A percentile compares a stretch with the other conserved stretches of the same genome.
phyloP scores from a whole-genome alignment of 768 basidiomycete species.

The Lentinula raphanica region DNA sequence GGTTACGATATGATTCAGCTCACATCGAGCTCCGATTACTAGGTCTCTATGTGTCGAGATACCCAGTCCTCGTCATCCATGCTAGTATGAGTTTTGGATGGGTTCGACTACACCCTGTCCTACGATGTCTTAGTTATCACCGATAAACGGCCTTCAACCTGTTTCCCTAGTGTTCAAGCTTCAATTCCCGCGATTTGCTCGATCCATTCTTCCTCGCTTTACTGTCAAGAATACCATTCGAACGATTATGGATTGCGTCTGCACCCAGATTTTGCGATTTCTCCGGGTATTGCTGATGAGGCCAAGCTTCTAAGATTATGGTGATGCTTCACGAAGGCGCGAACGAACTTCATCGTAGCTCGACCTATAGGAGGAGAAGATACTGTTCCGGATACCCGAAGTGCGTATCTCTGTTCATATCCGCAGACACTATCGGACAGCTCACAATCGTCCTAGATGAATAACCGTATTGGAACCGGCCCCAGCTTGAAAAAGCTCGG shows the following conservation, averaged over 20 bases:
- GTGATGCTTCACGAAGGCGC: background rate
- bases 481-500: background rate
- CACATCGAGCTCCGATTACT: no score
- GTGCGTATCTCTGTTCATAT: background rate
- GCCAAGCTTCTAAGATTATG: background rate
- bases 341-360: background rate
- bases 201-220: background rate
- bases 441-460: background rate
- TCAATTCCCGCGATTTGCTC: background rate
- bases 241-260: background rate
- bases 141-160: background rate
- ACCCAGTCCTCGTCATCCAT: no score
- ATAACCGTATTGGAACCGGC: background rate
- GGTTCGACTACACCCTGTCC: no score
- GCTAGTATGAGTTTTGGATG: no score
- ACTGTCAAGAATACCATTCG: background rate
- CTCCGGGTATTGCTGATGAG: background rate
- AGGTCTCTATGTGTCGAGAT: no score
- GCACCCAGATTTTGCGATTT: background rate
- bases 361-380: conserved; percentile 1
- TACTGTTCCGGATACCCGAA: background rate
- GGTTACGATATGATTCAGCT: no score
- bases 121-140: no score
- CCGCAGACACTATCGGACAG: background rate
- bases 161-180: no score